Evolutionary conservation across 257 asterid genomes (phyloP).

Genomic region (Anisodus acutangulus): DNA sequence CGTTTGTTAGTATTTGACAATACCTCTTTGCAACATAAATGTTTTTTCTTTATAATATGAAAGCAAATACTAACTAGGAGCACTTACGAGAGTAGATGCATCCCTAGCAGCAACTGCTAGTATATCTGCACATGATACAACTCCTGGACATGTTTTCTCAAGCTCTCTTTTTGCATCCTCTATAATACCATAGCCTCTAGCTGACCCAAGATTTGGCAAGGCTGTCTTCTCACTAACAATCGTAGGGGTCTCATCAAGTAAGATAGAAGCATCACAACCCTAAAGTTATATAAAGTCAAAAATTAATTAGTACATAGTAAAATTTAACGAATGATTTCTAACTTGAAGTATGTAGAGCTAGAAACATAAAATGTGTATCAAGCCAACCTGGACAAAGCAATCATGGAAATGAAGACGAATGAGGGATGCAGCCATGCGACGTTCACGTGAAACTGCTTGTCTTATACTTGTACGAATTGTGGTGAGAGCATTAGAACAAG

Average conservation of each 20-base stretch:
- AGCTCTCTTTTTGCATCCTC: conserved; percentile 11
- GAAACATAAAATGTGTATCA: background rate
- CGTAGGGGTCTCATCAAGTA: background rate
- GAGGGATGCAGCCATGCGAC: conserved; percentile 6
- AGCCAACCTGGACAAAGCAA: background rate
- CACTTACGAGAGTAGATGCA: background rate
- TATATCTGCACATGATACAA: conserved; percentile 19
- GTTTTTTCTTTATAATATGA: background rate
- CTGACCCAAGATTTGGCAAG: background rate
- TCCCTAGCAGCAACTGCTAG: conserved; percentile 21
- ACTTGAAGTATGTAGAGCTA: background rate
- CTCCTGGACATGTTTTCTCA: background rate
- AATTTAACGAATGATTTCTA: background rate
- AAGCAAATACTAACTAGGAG: background rate
- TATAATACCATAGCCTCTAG: background rate
- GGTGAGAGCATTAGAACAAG: conserved; percentile 2
- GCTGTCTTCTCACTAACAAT: background rate
- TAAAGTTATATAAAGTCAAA: background rate
- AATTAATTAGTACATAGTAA: background rate
- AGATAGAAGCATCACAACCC: conserved; percentile 29
- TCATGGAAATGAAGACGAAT: background rate
- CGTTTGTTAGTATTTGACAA: background rate
- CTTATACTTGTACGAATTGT: background rate
- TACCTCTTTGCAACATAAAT: background rate
- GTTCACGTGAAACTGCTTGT: background rate